These are phyloP conservation scores for Alternaria sp. DNA, from an alignment of 2,329 filamentous ascomycete genomes.

Conservation along the genomic window DNA sequence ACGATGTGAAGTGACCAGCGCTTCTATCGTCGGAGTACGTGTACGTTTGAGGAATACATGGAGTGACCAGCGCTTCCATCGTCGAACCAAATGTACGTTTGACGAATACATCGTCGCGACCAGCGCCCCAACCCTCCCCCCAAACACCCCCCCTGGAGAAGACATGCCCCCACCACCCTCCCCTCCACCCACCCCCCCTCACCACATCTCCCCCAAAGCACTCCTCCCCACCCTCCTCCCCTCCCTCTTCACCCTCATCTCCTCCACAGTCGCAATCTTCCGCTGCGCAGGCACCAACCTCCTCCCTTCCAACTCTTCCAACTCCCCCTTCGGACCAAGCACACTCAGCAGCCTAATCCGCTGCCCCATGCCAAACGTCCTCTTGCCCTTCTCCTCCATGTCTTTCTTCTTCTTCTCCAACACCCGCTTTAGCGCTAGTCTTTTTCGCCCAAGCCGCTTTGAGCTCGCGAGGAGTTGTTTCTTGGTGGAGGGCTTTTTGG, in stretches of 20 bases:
- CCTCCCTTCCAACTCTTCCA: neutral
- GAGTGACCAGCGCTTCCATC: neutral
- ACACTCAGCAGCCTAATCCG: neutral
- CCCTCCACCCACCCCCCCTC: neutral
- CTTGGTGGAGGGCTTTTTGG: neutral
- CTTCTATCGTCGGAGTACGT: neutral
- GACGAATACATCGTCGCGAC: neutral
- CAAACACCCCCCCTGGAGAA: neutral
- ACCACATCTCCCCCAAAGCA: neutral
- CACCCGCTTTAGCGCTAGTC: neutral
- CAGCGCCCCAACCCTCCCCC: neutral
- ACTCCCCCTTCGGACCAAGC: neutral
- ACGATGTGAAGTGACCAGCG: neutral
- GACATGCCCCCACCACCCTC: neutral
- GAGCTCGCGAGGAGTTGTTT: neutral
- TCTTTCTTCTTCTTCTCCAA: neutral
- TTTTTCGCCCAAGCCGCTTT: neutral
- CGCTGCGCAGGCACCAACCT: neutral
- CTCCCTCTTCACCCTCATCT: neutral
- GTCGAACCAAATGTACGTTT: neutral
- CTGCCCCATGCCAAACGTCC: neutral
- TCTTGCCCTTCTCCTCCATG: neutral
- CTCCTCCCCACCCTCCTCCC: neutral
- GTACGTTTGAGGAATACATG: neutral
- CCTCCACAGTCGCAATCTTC: neutral